Conservation (phyloP, 805 yeast species). For the Brettanomyces custersianus region DNA sequence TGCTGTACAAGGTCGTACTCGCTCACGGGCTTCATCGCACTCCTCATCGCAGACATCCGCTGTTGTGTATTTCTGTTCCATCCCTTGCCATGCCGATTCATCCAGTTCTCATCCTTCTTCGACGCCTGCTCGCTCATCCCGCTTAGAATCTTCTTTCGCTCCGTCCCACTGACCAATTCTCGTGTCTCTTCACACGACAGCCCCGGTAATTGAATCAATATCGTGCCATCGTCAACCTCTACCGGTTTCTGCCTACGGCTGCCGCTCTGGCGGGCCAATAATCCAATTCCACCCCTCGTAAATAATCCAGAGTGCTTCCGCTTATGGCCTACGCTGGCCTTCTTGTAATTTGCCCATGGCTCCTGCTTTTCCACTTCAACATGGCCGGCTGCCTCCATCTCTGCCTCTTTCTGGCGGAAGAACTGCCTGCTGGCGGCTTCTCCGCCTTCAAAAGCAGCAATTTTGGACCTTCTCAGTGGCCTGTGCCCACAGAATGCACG, state of each 20-base stretch:
- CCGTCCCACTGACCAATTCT: slow-evolving; percentile 4
- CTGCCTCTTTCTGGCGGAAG: slow-evolving; percentile 16
- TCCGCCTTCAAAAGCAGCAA: slow-evolving; percentile 29
- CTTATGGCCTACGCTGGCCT: too few relatives aligned
- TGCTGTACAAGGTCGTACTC: slow-evolving; percentile 16
- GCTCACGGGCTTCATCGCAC: slow-evolving; percentile 18
- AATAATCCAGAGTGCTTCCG: too few relatives aligned
- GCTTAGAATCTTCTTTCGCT: background rate
- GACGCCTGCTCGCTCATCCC: background rate
- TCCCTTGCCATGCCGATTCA: background rate
- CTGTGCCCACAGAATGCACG: slow-evolving; percentile 26
- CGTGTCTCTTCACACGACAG: slow-evolving; percentile 14
- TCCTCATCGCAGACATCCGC: slow-evolving; percentile 19
- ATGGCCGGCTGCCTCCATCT: background rate
- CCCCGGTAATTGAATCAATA: slow-evolving; percentile 17
- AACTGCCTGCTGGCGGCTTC: slow-evolving; percentile 24
- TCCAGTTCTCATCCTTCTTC: background rate
- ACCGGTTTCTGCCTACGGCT: background rate
- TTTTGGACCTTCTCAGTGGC: slow-evolving; percentile 25
- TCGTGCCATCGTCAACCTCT: slow-evolving; percentile 5
- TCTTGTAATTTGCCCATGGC: background rate
- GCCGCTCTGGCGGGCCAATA: too few relatives aligned
- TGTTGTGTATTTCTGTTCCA: slow-evolving; percentile 12
- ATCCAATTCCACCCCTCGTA: too few relatives aligned
- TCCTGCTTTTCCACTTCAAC: background rate